Base-by-base conservation (phyloP, 148 eudicot species). In the Rhododendron vialii region DNA sequence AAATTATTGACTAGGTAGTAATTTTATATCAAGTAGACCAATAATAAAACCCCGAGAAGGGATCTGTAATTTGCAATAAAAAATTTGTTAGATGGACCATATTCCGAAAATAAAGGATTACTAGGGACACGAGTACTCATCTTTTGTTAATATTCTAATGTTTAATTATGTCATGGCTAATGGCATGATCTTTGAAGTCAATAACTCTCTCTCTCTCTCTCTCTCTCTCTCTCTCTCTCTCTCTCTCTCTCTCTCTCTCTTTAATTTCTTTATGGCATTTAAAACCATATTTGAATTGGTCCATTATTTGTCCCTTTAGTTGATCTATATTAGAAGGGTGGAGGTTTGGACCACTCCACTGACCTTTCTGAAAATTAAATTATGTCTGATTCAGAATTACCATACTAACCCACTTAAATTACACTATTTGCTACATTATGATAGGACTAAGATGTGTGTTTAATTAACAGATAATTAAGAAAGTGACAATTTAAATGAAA, bases 211-310 rank as follows among this genome's bases (percentile, higher is more conserved):
- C 69, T 63, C 20, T 13, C 0, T 36, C 41, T 38, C 41, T 36
- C 3, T 36, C 3, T 36, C 1, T 36, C 2, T 1, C 2, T 38
- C 0, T 38, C 2, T 35, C 36, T 35, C 36, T 35, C 36, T 35
- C 36, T 35, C 36, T 35, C 36, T 35, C 36, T 38, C 3, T 38
- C 3, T 36, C 5, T 36, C 2, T 13, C 0, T 61, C 5, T 61
- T 86, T 38, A 33, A 59, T 73, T 73, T 82, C 88, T 12, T 80
- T 35, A 35, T 82, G 53, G 84, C 57, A 81, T 69, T 86, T 81
- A 81, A 67, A 81, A 59, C 57, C 65, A 73, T 71, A 47, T 47
- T 86, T 86, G 84, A 82, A 86, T 81, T 53, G 38, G 78, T n/a
- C 74, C 78, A 86, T 17, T 86, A 55, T 47, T 47, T 67, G 80